phyloP scores from a whole-genome alignment of 2,329 filamentous ascomycete genomes.

The Neonectria faginata region DNA sequence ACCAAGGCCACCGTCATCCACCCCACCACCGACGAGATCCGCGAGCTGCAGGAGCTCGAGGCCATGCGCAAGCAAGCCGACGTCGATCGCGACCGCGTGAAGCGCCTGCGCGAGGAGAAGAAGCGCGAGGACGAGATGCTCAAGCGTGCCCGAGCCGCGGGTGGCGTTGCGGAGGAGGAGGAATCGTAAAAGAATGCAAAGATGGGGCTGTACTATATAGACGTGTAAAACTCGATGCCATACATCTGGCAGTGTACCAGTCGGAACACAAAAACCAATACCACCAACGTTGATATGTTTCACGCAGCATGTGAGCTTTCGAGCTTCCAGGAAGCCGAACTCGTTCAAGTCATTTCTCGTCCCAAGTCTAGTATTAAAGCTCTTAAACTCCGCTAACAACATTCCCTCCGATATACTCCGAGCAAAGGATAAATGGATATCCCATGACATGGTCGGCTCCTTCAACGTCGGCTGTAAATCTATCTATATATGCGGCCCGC shows the following conservation, averaged over 20 bases:
- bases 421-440: conserved; percentile 4
- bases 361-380: background rate
- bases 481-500: conserved; percentile 23
- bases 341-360: background rate
- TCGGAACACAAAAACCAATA: conserved; percentile 40
- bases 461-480: conserved; percentile 22
- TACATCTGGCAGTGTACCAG: conserved; percentile 45
- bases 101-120: conserved; percentile 65
- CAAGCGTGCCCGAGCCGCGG: conserved; percentile 55
- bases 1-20: conserved; percentile 70
- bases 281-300: conserved; percentile 26
- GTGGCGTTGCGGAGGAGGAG: conserved; percentile 52
- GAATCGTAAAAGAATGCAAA: conserved; percentile 38
- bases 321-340: background rate
- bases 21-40: conserved; percentile 69
- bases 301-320: background rate
- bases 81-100: conserved; percentile 66
- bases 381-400: background rate
- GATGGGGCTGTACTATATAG: conserved; percentile 45
- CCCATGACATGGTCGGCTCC: conserved; percentile 4
- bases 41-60: conserved; percentile 68
- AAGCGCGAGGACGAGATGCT: conserved; percentile 70
- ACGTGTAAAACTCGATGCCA: conserved; percentile 44
- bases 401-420: conserved; percentile 7
- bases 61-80: conserved; percentile 64